A percentile compares a stretch with the other conserved stretches of the same genome.
phyloP scores from a whole-genome alignment of 352 stramenopile genomes.

The Phytophthora syringae region DNA sequence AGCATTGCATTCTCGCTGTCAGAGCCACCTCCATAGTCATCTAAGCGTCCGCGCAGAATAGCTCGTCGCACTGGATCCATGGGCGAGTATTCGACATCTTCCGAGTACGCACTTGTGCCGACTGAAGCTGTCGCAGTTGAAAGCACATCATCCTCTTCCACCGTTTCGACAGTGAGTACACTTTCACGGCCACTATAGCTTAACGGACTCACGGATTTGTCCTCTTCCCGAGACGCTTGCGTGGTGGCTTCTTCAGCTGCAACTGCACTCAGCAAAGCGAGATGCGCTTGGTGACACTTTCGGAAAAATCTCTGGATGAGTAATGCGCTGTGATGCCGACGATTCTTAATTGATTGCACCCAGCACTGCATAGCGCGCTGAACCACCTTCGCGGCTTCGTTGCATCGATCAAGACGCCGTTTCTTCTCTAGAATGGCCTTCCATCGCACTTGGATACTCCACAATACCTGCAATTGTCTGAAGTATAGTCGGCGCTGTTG shows the following conservation, averaged over 20 bases:
- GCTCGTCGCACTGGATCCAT: conserved; percentile 23
- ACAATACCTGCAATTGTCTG: conserved; percentile 41
- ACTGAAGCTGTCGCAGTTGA: conserved; percentile 47
- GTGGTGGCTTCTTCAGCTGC: conserved; percentile 14
- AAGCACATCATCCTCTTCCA: conserved; percentile 39
- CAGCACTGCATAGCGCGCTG: conserved; percentile 47
- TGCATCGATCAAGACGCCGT: conserved; percentile 33
- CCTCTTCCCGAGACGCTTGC: conserved; percentile 19
- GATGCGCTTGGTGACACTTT: conserved; percentile 29
- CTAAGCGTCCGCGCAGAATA: conserved; percentile 18
- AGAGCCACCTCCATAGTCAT: conserved; percentile 17
- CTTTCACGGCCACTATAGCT: conserved; percentile 35
- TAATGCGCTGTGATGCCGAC: conserved; percentile 33
- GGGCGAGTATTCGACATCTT: conserved; percentile 36
- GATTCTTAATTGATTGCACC: conserved; percentile 21
- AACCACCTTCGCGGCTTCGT: conserved; percentile 41
- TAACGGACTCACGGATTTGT: conserved; percentile 19
- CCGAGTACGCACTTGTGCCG: conserved; percentile 49
- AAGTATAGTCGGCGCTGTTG: conserved; percentile 39
- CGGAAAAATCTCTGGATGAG: conserved; percentile 43
- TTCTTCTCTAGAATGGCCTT: conserved; percentile 60
- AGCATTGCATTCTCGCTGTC: conserved; percentile 48
- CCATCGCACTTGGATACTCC: conserved; percentile 64
- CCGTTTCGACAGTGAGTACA: conserved; percentile 37
- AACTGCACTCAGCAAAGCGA: conserved; percentile 16